Evolutionary conservation across 768 basidiomycete species (phyloP).

Genomic region (Boletus edulis): DNA sequence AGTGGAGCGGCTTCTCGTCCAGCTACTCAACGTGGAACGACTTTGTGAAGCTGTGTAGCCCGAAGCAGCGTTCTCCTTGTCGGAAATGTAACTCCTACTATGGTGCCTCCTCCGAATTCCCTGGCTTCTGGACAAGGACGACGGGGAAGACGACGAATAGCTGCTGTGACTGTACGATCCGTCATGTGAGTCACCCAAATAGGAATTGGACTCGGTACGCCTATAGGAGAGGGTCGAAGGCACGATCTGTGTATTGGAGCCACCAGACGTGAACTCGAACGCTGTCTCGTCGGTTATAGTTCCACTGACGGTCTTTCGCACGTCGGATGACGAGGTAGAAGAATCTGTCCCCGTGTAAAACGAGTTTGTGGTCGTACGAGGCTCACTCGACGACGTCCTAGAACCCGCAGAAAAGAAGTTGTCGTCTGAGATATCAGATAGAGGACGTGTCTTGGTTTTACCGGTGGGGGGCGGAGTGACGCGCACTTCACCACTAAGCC

Average conservation of each 20-base stretch:
- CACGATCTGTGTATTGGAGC: constrained; percentile 43
- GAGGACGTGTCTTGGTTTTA: constrained; percentile 27
- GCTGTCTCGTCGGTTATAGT: constrained; percentile 39
- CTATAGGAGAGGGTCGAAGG: constrained; percentile 53
- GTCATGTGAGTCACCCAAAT: constrained; percentile 54
- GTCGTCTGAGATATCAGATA: constrained; percentile 40
- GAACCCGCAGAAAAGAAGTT: constrained; percentile 46
- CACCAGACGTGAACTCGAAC: constrained; percentile 36
- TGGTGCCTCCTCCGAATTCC: constrained; percentile 55
- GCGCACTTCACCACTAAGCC: constrained; percentile 40
- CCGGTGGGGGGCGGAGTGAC: constrained; percentile 47
- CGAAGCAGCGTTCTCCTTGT: constrained; percentile 53
- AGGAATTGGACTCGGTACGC: constrained; percentile 52
- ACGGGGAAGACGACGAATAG: constrained; percentile 44
- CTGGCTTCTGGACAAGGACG: constrained; percentile 51
- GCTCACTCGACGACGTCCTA: constrained; percentile 30
- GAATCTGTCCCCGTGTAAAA: constrained; percentile 36
- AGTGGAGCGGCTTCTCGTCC: constrained; percentile 33
- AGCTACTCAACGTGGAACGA: constrained; percentile 33
- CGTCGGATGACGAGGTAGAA: constrained; percentile 30
- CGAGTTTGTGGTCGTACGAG: constrained; percentile 27
- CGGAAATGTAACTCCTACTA: constrained; percentile 39
- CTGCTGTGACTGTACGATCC: constrained; percentile 33
- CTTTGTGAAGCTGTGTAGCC: constrained; percentile 34
- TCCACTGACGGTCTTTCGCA: constrained; percentile 28